phyloP scores from a whole-genome alignment of 208 protist species.

The Naegleria lovaniensis region DNA sequence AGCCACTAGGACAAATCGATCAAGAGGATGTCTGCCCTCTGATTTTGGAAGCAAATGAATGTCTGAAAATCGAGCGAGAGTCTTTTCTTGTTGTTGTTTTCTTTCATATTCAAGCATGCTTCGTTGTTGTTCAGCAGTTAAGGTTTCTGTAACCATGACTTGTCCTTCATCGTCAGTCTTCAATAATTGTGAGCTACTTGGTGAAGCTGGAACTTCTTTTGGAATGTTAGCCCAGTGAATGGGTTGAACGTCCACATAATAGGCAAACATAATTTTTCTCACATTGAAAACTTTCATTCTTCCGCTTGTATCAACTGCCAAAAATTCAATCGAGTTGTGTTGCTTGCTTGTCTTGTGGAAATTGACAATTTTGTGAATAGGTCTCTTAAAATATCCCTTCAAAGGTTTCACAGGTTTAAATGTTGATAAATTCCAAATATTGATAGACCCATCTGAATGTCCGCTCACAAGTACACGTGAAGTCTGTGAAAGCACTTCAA shows the following conservation, averaged over 20 bases:
- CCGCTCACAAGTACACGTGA: background rate
- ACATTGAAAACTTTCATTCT: background rate
- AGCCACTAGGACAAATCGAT: background rate
- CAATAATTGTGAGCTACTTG: background rate
- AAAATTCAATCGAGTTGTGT: background rate
- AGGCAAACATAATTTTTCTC: background rate
- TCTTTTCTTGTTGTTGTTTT: background rate
- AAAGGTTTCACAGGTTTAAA: constrained; percentile 4
- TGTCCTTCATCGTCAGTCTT: too few relatives aligned
- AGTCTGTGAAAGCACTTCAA: background rate
- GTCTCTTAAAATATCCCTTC: background rate
- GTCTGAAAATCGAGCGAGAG: background rate
- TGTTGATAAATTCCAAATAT: background rate
- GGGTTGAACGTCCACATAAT: background rate
- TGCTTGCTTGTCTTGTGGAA: background rate
- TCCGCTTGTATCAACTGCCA: background rate
- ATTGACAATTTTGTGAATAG: background rate
- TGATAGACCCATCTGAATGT: constrained; percentile 4
- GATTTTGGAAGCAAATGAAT: background rate
- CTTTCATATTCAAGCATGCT: background rate
- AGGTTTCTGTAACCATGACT: background rate
- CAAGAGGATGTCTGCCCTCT: background rate
- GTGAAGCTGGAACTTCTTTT: background rate
- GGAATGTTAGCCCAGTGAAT: background rate
- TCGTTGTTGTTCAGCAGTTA: background rate